Evolutionary conservation across 345 rosid species (phyloP).

Genomic region (Viola odorata): DNA sequence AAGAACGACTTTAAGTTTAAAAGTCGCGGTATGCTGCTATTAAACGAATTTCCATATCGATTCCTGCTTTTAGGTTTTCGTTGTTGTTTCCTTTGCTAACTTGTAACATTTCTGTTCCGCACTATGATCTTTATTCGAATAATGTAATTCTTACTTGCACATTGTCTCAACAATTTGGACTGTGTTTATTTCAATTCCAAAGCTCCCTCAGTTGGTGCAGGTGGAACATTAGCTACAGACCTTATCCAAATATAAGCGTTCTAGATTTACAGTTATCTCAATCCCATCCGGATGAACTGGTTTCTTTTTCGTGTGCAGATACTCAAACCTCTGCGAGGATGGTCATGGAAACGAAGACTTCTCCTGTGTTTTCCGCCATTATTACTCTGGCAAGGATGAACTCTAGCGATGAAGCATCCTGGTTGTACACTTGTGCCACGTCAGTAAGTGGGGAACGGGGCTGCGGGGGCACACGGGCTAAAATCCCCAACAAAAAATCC

Average conservation of each 20-base stretch:
- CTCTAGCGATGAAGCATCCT: too few species aligned
- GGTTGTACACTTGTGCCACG: too few species aligned
- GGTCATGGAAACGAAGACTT: slow-evolving; percentile 79
- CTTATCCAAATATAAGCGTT: not conserved
- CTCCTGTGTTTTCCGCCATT: slow-evolving; percentile 74
- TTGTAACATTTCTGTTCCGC: not conserved
- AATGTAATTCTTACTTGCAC: not conserved
- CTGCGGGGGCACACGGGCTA: too few species aligned
- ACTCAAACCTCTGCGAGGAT: slow-evolving; percentile 45
- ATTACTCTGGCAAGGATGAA: slow-evolving; percentile 57
- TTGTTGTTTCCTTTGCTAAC: not conserved
- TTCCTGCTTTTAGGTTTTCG: not conserved
- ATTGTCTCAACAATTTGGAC: not conserved
- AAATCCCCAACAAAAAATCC: too few species aligned
- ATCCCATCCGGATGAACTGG: not conserved
- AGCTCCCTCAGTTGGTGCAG: not conserved
- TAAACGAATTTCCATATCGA: not conserved
- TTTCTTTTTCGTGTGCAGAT: slow-evolving; percentile 40
- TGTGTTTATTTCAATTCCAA: not conserved
- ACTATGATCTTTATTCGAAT: too few species aligned
- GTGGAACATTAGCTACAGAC: not conserved
- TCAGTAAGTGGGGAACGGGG: too few species aligned
- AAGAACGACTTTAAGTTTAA: not conserved
- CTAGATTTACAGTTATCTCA: not conserved
- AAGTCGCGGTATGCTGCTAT: not conserved